Conservation (phyloP, 495 filamentous ascomycete genomes). For the Penicillium ochrochloron region DNA sequence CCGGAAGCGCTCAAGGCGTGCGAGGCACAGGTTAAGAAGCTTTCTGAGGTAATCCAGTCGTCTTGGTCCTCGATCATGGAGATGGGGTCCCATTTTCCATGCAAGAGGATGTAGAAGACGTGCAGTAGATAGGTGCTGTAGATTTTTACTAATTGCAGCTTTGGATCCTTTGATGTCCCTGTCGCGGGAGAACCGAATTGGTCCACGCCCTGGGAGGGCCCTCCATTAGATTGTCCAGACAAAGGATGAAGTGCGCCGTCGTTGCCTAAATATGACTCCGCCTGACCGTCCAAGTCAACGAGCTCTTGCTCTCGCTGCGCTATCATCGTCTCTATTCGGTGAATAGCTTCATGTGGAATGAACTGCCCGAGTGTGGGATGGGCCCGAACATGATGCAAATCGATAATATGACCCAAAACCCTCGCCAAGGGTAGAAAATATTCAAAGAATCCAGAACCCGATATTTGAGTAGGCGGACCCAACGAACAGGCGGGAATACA, state of each 20-base stretch:
- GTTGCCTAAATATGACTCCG: background rate
- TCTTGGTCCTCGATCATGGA: constrained; percentile 61
- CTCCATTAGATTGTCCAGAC: background rate
- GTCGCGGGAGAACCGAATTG: background rate
- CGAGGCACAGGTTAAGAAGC: constrained; percentile 55
- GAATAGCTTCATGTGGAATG: constrained; percentile 25
- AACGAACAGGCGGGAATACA: constrained; percentile 29
- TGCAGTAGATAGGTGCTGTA: constrained; percentile 57
- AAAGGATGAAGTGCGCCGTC: background rate
- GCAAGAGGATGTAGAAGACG: constrained; percentile 60
- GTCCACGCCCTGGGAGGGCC: background rate
- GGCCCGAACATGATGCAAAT: constrained; percentile 75
- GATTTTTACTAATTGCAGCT: constrained; percentile 24
- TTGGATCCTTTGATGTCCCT: constrained; percentile 4
- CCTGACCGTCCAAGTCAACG: constrained; percentile 7
- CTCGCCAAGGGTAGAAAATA: constrained; percentile 85
- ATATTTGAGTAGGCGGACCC: constrained; percentile 35
- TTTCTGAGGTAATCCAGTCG: constrained; percentile 60
- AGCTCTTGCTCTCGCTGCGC: constrained; percentile 27
- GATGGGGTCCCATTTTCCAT: constrained; percentile 65
- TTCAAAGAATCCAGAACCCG: constrained; percentile 61
- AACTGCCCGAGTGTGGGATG: constrained; percentile 68
- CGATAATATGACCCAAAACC: constrained; percentile 81
- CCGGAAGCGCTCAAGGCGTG: constrained; percentile 60
- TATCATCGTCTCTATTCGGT: constrained; percentile 27